Percentiles rank a stretch among this genome's conserved stretches.
These are phyloP conservation scores for Fonsecaea pugnacius DNA, from an alignment of 2,329 filamentous ascomycete species.

Conservation along the genomic window DNA sequence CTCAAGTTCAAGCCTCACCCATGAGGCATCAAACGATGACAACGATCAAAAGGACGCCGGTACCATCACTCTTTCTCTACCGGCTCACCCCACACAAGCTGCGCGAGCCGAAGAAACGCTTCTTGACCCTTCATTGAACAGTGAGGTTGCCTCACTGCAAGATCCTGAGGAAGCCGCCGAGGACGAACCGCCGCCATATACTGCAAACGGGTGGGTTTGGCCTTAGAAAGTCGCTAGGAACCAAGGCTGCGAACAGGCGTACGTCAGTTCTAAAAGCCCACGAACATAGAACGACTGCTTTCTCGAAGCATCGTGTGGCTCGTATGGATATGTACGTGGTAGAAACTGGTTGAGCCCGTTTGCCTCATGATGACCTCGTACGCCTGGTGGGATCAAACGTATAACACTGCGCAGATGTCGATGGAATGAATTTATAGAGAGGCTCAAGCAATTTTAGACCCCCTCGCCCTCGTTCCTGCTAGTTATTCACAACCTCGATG, in stretches of 20 bases:
- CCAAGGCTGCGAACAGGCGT: not conserved
- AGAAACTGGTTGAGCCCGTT: not conserved
- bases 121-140: not conserved
- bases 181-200: slow-evolving; percentile 30
- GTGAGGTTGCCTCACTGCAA: not conserved
- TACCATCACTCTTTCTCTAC: not conserved
- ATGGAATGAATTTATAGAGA: not conserved
- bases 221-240: not conserved
- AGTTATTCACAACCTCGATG: not conserved
- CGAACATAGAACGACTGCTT: not conserved
- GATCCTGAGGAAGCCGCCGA: not conserved
- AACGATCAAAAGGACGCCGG: not conserved
- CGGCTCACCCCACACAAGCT: not conserved
- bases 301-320: not conserved
- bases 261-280: not conserved
- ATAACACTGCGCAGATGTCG: not conserved
- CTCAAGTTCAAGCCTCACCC: not conserved
- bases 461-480: not conserved
- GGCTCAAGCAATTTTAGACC: not conserved
- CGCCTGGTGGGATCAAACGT: not conserved
- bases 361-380: not conserved
- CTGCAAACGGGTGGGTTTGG: slow-evolving; percentile 28
- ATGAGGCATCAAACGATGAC: not conserved
- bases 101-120: not conserved
- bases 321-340: not conserved